Evolutionary conservation across 352 stramenopile species (phyloP).

Genomic region (Pythium apleroticum): DNA sequence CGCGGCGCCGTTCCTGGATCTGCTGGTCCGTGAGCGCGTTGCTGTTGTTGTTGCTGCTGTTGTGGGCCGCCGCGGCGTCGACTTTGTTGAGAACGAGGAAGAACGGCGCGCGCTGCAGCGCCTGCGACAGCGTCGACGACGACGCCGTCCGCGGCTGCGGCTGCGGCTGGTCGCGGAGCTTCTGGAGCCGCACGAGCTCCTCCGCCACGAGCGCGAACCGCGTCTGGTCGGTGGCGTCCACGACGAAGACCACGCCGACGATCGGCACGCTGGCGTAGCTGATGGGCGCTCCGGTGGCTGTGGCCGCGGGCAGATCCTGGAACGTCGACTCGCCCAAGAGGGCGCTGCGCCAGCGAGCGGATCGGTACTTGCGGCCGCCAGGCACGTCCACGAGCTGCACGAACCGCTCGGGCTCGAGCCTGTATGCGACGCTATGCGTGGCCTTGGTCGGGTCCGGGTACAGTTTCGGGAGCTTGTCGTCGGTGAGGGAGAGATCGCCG

Average conservation of each 20-base stretch:
- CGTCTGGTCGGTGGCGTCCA: slow-evolving; percentile 42
- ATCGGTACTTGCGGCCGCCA: slow-evolving; percentile 33
- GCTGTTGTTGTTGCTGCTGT: slow-evolving; percentile 4
- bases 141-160: not conserved
- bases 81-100: slow-evolving; percentile 65
- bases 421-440: slow-evolving; percentile 19
- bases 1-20: slow-evolving; percentile 35
- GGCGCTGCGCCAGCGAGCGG: slow-evolving; percentile 7
- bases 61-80: slow-evolving; percentile 30
- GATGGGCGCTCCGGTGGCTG: not conserved
- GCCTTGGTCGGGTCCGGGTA: slow-evolving; percentile 16
- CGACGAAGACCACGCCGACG: slow-evolving; percentile 48
- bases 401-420: slow-evolving; percentile 43
- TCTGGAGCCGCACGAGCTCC: slow-evolving; percentile 53
- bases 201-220: slow-evolving; percentile 52
- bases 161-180: slow-evolving; percentile 32
- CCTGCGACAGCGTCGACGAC: not conserved
- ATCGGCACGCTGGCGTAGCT: slow-evolving; percentile 30
- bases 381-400: slow-evolving; percentile 51
- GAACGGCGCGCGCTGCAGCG: slow-evolving; percentile 38
- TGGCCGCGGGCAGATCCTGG: not conserved
- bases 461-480: slow-evolving; percentile 10
- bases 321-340: not conserved
- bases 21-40: slow-evolving; percentile 4
- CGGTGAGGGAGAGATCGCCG: slow-evolving; percentile 10